phyloP scores from a whole-genome alignment of 768 basidiomycete species.

The Russula sp. region DNA sequence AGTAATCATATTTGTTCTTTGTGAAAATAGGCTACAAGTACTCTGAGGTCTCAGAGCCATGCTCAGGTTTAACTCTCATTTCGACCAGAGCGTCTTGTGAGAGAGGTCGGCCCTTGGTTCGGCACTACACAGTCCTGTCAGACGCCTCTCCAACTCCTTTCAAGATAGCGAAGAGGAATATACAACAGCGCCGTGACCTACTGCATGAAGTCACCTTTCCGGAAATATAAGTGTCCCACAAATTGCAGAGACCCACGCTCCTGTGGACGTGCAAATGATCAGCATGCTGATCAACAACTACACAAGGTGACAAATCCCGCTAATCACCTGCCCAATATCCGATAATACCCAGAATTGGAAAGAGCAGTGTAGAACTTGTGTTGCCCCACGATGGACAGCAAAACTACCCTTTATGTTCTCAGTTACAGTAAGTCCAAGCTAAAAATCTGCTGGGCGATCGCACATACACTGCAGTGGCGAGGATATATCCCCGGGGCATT shows the following conservation, averaged over 20 bases:
- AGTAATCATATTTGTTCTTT: too few relatives aligned
- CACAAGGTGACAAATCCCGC: background rate
- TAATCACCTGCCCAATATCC: slow-evolving; percentile 32
- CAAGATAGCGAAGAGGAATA: slow-evolving; percentile 41
- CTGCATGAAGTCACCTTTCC: slow-evolving; percentile 37
- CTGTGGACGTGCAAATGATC: slow-evolving; percentile 43
- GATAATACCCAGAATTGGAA: slow-evolving; percentile 58
- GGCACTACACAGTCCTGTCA: too few relatives aligned
- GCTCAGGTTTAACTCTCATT: too few relatives aligned
- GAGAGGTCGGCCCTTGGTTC: too few relatives aligned
- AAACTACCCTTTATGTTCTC: slow-evolving; percentile 42
- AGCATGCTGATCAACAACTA: slow-evolving; percentile 27
- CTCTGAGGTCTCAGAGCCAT: too few relatives aligned
- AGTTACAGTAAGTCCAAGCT: background rate
- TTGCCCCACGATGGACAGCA: slow-evolving; percentile 64
- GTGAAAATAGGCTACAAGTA: too few relatives aligned
- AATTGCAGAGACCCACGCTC: slow-evolving; percentile 49
- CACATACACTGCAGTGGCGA: slow-evolving; percentile 60
- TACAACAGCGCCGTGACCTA: slow-evolving; percentile 49
- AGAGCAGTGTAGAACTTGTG: slow-evolving; percentile 57
- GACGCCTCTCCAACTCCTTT: slow-evolving; percentile 18
- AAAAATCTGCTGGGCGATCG: background rate
- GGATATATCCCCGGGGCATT: slow-evolving; percentile 74
- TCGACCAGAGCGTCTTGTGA: too few relatives aligned
- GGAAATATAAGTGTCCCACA: slow-evolving; percentile 65